Base-by-base conservation (phyloP, 2,329 filamentous ascomycete genomes). In the Alternaria panax region DNA sequence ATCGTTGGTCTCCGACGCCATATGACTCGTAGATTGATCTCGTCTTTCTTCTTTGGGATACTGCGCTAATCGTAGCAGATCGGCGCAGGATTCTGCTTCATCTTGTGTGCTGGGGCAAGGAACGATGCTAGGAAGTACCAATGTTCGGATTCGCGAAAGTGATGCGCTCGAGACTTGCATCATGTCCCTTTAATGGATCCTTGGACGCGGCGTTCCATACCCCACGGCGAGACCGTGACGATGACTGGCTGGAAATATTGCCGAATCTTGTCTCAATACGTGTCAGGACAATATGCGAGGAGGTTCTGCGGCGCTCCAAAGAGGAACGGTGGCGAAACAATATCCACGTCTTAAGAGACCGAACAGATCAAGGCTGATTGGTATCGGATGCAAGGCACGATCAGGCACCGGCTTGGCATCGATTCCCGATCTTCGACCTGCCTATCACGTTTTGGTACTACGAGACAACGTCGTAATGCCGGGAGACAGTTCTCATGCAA, bases 41-140 rank as follows among this genome's bases (percentile, higher is more conserved):
- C 34, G 42, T 51, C 50, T 27, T 30, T 47, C 27, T 22, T 12
- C 8, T 45, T 43, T 46, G 32, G 32, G 30, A 9, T 40, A 12
- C n/a, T 22, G 27, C 41, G 34, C 55, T 47, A 58, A 42, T 46
- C 42, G 20, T 12, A 42, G 42, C n/a, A 2, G 20, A 30, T 54
- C 32, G 42, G 25, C 34, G 50, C 55, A 57, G 55, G 55, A 47
- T 54, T 46, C 2, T 32, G 20, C 32, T 46, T 58, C 50, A 48
- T 58, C 28, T 54, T 48, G 25, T 38, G 40, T 43, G 24, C 48
- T 53, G 50, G 50, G 42, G 8, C 55, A 42, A 47, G 27, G 50
- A 42, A n/a, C 48, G 11, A 48, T 53, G 32, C 16, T 45, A 20
- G 12, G 25, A 34, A 25, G 48, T 43, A 57, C 41, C 20, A 28